Evolutionary conservation across 345 rosid genomes (phyloP).

Genomic region (Citrus glauca): DNA sequence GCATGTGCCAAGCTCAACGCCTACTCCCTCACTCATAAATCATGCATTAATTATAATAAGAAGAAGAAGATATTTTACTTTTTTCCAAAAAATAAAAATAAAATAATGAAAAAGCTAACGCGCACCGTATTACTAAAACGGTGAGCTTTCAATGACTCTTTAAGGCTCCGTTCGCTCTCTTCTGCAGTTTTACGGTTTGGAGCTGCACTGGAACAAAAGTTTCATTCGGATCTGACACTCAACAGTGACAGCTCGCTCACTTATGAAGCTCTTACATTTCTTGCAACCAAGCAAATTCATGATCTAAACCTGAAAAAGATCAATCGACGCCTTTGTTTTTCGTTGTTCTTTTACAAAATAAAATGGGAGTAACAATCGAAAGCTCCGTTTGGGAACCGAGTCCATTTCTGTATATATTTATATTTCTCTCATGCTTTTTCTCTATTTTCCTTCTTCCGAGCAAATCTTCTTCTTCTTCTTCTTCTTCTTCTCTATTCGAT

Average conservation of each 20-base stretch:
- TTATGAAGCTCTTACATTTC: neutral
- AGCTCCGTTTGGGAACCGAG: conserved; percentile 69
- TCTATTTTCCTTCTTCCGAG: conserved; percentile 57
- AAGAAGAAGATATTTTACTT: too few relatives aligned
- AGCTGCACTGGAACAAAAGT: neutral
- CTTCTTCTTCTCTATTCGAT: conserved; percentile 37
- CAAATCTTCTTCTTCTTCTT: neutral
- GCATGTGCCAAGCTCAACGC: neutral
- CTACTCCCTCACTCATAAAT: too few relatives aligned
- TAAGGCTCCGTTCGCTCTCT: too few relatives aligned
- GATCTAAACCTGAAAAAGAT: neutral
- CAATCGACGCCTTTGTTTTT: too few relatives aligned
- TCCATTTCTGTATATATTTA: conserved; percentile 48
- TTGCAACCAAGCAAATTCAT: neutral
- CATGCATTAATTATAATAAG: neutral
- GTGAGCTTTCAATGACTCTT: neutral
- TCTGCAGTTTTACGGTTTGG: too few relatives aligned
- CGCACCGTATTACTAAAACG: neutral
- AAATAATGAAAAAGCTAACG: too few relatives aligned
- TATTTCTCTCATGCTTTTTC: conserved; percentile 49
- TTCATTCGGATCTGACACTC: neutral
- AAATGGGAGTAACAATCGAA: conserved; percentile 72
- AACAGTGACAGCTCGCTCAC: neutral
- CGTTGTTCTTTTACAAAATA: too few relatives aligned
- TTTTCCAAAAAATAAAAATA: too few relatives aligned